Conservation (phyloP, 2,329 filamentous ascomycete genomes). For the Akanthomyces dipterigenus region DNA sequence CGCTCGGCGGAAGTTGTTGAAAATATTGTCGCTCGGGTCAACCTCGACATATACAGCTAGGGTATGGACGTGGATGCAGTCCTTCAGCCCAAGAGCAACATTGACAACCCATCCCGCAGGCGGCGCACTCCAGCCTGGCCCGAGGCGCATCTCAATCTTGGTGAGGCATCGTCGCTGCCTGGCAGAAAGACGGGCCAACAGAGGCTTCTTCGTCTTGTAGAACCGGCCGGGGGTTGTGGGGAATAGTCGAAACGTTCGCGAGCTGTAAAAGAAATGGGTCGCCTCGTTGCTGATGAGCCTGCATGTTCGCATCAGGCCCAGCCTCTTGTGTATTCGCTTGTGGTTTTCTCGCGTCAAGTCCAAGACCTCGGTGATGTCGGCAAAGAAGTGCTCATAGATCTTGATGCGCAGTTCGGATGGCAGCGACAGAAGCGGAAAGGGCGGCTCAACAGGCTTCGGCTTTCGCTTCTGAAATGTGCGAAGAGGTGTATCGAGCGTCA, state of each 20-base stretch:
- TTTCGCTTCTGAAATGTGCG: slow-evolving; percentile 25
- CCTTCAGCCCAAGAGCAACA: slow-evolving; percentile 53
- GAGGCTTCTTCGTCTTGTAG: slow-evolving; percentile 67
- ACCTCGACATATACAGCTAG: slow-evolving; percentile 65
- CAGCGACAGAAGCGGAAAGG: slow-evolving; percentile 60
- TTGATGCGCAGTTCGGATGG: slow-evolving; percentile 64
- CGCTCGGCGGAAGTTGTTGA: slow-evolving; percentile 59
- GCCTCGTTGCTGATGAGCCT: slow-evolving; percentile 57
- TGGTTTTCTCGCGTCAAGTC: slow-evolving; percentile 64
- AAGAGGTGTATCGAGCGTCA: slow-evolving; percentile 36
- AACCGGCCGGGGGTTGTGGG: slow-evolving; percentile 56
- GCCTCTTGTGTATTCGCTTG: slow-evolving; percentile 50
- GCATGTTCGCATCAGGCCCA: slow-evolving; percentile 56
- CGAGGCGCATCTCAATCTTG: slow-evolving; percentile 62
- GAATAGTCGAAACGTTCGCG: slow-evolving; percentile 58
- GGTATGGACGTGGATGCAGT: slow-evolving; percentile 52
- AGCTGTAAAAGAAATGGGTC: slow-evolving; percentile 58
- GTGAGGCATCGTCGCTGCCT: slow-evolving; percentile 54
- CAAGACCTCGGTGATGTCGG: slow-evolving; percentile 45
- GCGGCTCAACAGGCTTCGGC: slow-evolving; percentile 28
- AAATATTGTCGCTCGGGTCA: slow-evolving; percentile 62
- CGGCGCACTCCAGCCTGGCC: slow-evolving; percentile 65
- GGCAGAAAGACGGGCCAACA: slow-evolving; percentile 59
- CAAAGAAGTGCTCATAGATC: slow-evolving; percentile 60
- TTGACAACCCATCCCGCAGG: slow-evolving; percentile 66